Percentiles rank a stretch among this genome's conserved stretches.
Evolutionary conservation across 2,329 filamentous ascomycete species (phyloP).

Genomic region (Botrytis paeoniae): DNA sequence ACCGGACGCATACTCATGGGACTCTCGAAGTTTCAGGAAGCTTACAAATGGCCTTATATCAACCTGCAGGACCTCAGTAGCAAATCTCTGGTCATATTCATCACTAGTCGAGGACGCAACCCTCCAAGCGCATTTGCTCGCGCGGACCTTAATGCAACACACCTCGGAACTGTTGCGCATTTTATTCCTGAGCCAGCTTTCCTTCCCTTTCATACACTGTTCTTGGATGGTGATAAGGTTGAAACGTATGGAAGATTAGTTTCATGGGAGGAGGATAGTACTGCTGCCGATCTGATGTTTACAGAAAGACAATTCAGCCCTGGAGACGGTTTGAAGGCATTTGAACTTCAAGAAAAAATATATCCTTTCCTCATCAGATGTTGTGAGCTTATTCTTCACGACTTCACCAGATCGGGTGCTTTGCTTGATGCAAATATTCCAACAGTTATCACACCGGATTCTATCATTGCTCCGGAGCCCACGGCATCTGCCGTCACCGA

Average conservation of each 20-base stretch:
- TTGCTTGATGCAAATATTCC: not conserved
- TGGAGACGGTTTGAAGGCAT: not conserved
- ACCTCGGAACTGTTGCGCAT: not conserved
- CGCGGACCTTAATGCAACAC: not conserved
- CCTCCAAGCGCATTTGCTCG: slow-evolving; percentile 5
- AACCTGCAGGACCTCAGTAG: not conserved
- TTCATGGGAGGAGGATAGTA: not conserved
- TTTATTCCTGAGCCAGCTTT: not conserved
- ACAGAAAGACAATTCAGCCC: not conserved
- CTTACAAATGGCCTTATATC: not conserved
- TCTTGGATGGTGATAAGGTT: not conserved
- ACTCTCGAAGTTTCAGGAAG: not conserved
- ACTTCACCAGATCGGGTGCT: not conserved
- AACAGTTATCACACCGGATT: not conserved
- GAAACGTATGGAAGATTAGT: not conserved
- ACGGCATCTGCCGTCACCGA: not conserved
- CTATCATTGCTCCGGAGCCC: not conserved
- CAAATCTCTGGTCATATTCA: not conserved
- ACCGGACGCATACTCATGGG: not conserved
- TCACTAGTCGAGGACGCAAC: not conserved
- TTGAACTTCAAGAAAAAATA: not conserved
- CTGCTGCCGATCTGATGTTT: not conserved
- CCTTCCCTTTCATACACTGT: not conserved
- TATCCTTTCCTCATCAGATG: not conserved
- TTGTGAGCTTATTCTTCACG: not conserved